These are phyloP conservation scores for Orychophragmus violaceus DNA, from an alignment of 345 rosid species.

Conservation along the genomic window DNA sequence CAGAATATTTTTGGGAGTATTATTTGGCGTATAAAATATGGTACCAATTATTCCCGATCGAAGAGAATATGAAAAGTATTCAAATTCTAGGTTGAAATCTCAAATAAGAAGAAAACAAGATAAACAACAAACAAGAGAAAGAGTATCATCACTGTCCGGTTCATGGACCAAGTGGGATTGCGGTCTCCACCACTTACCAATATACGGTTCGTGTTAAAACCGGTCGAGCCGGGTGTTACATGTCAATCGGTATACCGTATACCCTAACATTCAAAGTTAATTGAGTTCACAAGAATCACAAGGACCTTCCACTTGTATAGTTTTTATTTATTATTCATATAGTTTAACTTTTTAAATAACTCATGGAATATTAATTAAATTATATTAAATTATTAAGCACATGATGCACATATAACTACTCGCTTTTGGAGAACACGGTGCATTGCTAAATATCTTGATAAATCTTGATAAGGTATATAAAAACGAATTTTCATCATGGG, in stretches of 20 bases:
- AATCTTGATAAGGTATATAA: background rate
- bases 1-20: constrained; percentile 6
- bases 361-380: background rate
- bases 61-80: constrained; percentile 15
- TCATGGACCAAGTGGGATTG: constrained; percentile 22
- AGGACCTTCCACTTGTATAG: constrained; percentile 3
- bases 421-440: constrained; percentile 2
- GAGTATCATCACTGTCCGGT: constrained; percentile 17
- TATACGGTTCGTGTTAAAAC: constrained; percentile 14
- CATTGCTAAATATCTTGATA: constrained; percentile 14
- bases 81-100: constrained; percentile 3
- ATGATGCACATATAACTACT: background rate
- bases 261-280: background rate
- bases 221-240: constrained; percentile 6
- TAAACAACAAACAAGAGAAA: constrained; percentile 7
- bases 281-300: constrained; percentile 3
- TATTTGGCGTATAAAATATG: background rate
- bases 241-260: background rate
- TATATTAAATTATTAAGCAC: background rate
- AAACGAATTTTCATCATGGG: constrained; percentile 10
- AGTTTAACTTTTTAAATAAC: background rate
- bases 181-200: constrained; percentile 31
- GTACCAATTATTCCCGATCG: constrained; percentile 12
- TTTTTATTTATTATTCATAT: background rate
- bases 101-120: background rate